A percentile compares a stretch with the other conserved stretches of the same genome.
phyloP scores from a whole-genome alignment of 2,329 filamentous ascomycete genomes.

The Periconia digitata region DNA sequence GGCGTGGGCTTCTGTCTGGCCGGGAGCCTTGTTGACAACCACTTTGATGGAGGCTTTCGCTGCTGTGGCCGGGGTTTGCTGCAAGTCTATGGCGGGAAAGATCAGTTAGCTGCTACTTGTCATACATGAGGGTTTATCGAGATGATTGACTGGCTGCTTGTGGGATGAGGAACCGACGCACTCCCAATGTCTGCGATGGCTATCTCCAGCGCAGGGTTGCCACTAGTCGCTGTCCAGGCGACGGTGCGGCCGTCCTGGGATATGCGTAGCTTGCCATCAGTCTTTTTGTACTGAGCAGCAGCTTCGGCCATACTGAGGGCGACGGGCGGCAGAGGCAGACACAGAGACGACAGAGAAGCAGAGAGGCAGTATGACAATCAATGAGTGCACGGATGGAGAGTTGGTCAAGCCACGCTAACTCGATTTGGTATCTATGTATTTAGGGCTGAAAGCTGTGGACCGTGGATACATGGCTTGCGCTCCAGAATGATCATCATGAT shows the following conservation, averaged over 20 bases:
- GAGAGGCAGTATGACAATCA: background rate
- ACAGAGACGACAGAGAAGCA: too few species aligned
- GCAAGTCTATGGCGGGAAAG: constrained; percentile 68
- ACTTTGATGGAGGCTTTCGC: constrained; percentile 94
- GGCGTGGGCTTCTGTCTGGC: constrained; percentile 70
- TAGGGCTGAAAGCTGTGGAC: background rate
- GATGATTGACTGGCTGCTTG: background rate
- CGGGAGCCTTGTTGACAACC: constrained; percentile 67
- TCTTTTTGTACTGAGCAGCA: constrained; percentile 79
- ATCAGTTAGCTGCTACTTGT: background rate
- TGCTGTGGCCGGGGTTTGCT: constrained; percentile 87
- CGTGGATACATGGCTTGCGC: too few species aligned
- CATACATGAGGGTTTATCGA: background rate
- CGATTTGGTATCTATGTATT: background rate
- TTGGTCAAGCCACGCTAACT: background rate
- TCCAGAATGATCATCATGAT: too few species aligned
- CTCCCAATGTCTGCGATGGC: constrained; percentile 78
- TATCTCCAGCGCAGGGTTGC: constrained; percentile 68
- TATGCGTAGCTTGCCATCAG: constrained; percentile 81
- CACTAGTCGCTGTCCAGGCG: constrained; percentile 74
- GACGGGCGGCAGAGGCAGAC: background rate
- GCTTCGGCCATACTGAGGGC: constrained; percentile 39
- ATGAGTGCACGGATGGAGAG: background rate
- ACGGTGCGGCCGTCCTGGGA: constrained; percentile 72
- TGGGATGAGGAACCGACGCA: constrained; percentile 47